Evolutionary conservation across 805 yeast genomes (phyloP), one percentile per base, ranked within the genome.

Genomic region (Saccharomycopsis oosterbeekiorum): DNA sequence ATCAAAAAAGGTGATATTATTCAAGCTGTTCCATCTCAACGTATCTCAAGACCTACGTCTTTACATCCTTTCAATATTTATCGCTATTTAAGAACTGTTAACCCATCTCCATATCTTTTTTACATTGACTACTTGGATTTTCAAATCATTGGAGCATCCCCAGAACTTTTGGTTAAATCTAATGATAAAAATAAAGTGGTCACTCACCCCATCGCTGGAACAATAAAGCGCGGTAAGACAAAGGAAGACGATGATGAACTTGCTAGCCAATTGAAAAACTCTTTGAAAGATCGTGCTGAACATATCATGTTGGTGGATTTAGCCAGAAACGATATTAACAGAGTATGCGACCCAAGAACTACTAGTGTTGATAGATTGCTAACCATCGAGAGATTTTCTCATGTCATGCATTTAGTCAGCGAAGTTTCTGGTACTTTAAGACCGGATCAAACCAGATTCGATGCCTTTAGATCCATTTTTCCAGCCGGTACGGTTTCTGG

Each of bases 401-500:
- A 94, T 73, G 99, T 94, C 47, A 92, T 92, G 87, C 99, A 94
- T 74, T 78, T 94, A 67, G 97, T 93, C 1, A 88, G 96, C 1
- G 96, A 93, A 73, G 97, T 93, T 21, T 86, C 96, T 64, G 99
- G 99, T 14, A 89, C 86, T 1, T 77, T 94, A 68, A 80, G 99
- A 70, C 74, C 78, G 0, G 97, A 82, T 63, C 86, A 89, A 76
- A 85, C 93, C 12, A 80, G 98, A 66, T 94, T 94, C 70, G 99
- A 94, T 76, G 99, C 99, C 0, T 91, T 94, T 75, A 83, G 99
- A 72, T 91, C 97, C 2, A 89, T 94, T 60, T 94, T 94, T 84
- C 99, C 99, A 21, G 99, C 99, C 1, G 99, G 99, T 54, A 94
- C 99, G 1, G 98, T 93, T 12, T 86, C 96, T 60, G 99, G 99